Evolutionary conservation across 768 basidiomycete genomes (phyloP), one percentile per base, ranked within the genome.

Genomic region (Suillus tomentosus): DNA sequence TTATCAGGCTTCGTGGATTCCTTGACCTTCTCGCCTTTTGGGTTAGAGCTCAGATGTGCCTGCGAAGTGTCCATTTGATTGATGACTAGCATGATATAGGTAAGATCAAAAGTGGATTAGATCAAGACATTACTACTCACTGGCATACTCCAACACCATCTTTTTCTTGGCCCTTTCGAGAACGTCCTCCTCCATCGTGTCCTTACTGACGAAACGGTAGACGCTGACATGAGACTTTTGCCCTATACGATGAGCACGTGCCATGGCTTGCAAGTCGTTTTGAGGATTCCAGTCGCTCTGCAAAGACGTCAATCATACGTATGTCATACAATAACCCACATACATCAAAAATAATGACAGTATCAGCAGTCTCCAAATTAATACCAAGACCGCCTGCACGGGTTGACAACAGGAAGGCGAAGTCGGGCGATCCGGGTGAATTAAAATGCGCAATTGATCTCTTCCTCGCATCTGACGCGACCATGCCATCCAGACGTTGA

Each of bases 61-160:
- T 98, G 97, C 48, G 96, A 95, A 27, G 97, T 99, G 79, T 99
- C 97, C 92, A 99, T 97, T 79, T 99, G 96, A 78, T 98, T 97
- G 82, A 99, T 98, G 80, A 99, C 95, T 97, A 75, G n/a, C 61
- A 48, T 61, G 57, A 61, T 22, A 61, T 22, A 36, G 17, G 55
- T 31, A 60, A 34, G 48, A 47, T 64, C 55, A 45, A 37, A 14
- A 17, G 31, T 42, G 39, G 17, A 14, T 57, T 19, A 62, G 48
- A 65, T 70, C 51, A 71, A 73, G 40, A 17, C 34, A 9, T 43
- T 62, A 61, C 64, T 59, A 91, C 95, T 74, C 77, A 98, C 96
- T 98, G 50, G 97, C 97, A 81, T 99, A 97, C 77, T 99, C 97
- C 67, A 99, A 82, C 51, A 99, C 95, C 97, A 99, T 99, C 82